Base-by-base conservation (phyloP, 352 stramenopile species). In the Nothophytophthora sp. region DNA sequence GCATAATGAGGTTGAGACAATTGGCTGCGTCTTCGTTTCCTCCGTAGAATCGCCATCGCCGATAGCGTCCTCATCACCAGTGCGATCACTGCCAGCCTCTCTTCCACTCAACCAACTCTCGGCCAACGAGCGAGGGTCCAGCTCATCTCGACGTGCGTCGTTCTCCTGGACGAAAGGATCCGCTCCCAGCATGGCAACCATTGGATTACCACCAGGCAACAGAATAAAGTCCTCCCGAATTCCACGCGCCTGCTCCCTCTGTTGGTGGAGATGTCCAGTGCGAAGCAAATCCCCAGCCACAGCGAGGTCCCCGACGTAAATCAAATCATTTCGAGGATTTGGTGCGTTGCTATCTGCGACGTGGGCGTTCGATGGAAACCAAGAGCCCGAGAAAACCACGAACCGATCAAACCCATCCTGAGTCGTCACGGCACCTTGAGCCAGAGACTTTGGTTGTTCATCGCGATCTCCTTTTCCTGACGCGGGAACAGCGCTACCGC, bases 321-420 rank as follows among this genome's bases (percentile, higher is more conserved):
- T 66, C 38, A 70, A 45, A 16, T 70, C 60, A 43, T 70, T 66
- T 27, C 54, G 49, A 2, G 27, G 35, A 29, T 9, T 16, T 16
- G 27, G 13, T 11, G 7, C 16, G 23, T 36, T 27, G 4, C 4
- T 15, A 1, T 25, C 11, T 23, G 27, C 40, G 6, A 28, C 20
- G 7, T 29, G 18, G 6, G 20, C 28, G 16, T 15, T 13, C 12
- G 29, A 12, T 2, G 36, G 24, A 3, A 16, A 10, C 13, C 11
- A n/a, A 15, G 12, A 30, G 28, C 29, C 18, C 1, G 36, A 39
- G 27, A 62, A 66, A 23, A 66, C 6, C 13, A 62, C 36, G 20
- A 66, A 62, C 8, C 5, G 33, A 44, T 53, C 16, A 5, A 33
- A 23, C 19, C 29, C 11, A 15, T 3, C 20, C 25, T 25, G 7